Base-by-base conservation (phyloP, 1,284 basidiomycete species). In the Bondarzewia mesenterica region DNA sequence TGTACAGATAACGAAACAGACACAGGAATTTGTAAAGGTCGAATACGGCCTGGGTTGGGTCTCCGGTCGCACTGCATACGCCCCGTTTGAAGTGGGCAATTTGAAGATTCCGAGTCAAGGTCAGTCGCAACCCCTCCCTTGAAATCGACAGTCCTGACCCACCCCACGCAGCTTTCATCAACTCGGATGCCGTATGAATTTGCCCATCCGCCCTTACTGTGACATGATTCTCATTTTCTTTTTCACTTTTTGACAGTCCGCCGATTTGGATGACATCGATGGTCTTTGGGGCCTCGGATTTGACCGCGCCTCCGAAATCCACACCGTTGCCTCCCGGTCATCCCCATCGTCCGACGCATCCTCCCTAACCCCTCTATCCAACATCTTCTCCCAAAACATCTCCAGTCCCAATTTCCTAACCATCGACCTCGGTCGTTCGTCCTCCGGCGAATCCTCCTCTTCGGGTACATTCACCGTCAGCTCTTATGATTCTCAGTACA, bases 401-500 rank as follows among this genome's bases (percentile, higher is more conserved):
- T 25, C 37, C 21, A 29, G 15, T 0, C 3, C 36, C 14, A 47
- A 47, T 36, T 38, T 47, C 23, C 36, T 47, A 22, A 27, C 45
- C 7, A 35, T 47, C 45, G 36, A 39, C 37, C n/a, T 47, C 22
- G 16, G 15, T 25, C 45, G 45, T n/a, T 15, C 22, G 22, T 8
- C 22, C 37, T 20, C 21, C 12, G 45, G 45, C 45, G 45, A 40
- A 5, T 21, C n/a, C 16, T 14, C 45, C 20, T 32, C 21, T n/a
- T 22, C 32, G n/a, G 45, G 45, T 7, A 8, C 25, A n/a, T 40
- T 47, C 45, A 47, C 37, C 2, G 40, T 47, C 45, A 16, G 37
- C 25, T 7, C 22, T 14, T 40, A 47, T 25, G 7, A 26, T 10
- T 5, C 18, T 36, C 8, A 39, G 23, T 25, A 39, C 22, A 21